Conservation (phyloP, 345 rosid genomes). For the Streptanthus diversifolius region DNA sequence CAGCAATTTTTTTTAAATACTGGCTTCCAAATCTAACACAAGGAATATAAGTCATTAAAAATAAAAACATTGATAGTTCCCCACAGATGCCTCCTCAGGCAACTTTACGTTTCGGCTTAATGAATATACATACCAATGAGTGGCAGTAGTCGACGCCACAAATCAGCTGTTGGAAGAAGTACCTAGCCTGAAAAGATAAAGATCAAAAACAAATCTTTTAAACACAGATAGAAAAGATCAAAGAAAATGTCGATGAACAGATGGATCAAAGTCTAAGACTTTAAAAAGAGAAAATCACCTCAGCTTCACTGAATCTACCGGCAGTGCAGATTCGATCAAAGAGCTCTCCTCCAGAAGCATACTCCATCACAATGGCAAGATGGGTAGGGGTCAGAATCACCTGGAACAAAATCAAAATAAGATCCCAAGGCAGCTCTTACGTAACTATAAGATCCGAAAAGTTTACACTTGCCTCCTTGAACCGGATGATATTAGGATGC, state of each 20-base stretch:
- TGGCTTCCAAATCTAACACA: background rate
- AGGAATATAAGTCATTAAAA: background rate
- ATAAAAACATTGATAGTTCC: background rate
- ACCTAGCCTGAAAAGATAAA: conserved; percentile 56
- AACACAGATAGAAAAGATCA: background rate
- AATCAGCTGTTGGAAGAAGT: conserved; percentile 89
- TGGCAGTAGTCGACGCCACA: conserved; percentile 87
- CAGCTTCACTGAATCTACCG: conserved; percentile 87
- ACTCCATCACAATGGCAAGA: conserved; percentile 88
- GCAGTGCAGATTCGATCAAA: conserved; percentile 82
- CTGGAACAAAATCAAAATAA: conserved; percentile 12
- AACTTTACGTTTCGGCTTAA: background rate
- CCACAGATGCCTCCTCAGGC: background rate
- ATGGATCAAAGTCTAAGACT: conserved; percentile 9
- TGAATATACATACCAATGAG: conserved; percentile 56
- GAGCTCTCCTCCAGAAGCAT: conserved; percentile 87
- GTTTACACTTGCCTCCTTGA: conserved; percentile 63
- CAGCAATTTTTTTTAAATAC: background rate
- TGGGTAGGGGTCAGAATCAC: conserved; percentile 40
- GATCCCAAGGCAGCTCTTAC: background rate
- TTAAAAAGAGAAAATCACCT: conserved; percentile 39
- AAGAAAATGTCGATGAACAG: background rate
- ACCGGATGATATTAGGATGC: conserved; percentile 84
- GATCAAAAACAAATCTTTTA: background rate
- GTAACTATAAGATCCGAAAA: background rate